Evolutionary conservation across 768 basidiomycete species (phyloP), one percentile per base, ranked within the genome.

Genomic region (Boletus reticuloceps): DNA sequence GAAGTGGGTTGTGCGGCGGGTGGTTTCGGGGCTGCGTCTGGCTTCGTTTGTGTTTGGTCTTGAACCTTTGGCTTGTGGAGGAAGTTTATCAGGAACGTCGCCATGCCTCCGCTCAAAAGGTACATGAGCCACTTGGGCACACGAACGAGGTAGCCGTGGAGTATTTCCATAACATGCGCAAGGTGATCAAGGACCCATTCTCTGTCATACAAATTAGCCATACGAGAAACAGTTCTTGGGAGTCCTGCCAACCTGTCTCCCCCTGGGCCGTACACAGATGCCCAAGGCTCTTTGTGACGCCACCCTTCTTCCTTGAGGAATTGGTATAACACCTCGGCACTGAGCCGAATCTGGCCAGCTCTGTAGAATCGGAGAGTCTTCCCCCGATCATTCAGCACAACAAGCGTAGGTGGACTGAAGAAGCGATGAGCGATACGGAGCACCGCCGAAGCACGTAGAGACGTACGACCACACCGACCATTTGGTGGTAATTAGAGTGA

Each of bases 401-500:
- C 83, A 27, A 94, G 70, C 55, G 80, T 80, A 0, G 94, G 94
- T 4, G 89, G 90, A 62, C 93, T 94, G 57, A 22, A 16, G 51
- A 42, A 52, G 46, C 19, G 6, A 16, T 36, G 29, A 54, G 53
- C 13, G 6, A 54, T 20, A 16, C 11, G 42, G 25, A n/a, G 49
- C 32, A 44, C 14, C 11, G 47, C 54, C 0, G 49, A 59, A 39
- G 38, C 17, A 48, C 5, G 13, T 6, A 16, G 27, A 79, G 27
- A 79, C 84, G 55, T 67, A 94, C 94, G 82, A 80, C 90, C 91
- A 94, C 46, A 95, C 69, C 36, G 69, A 75, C 94, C 94, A 96
- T 65, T 88, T 88, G 3, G 91, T 92, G 53, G 92, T 94, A 53
- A 94, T 70, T 50, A 77, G 72, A 5, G 90, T 93, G 58, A 94